Percentiles rank a stretch among this genome's conserved stretches.
Conservation (phyloP, 2,329 filamentous ascomycete genomes). For the Talaromyces sp. region DNA sequence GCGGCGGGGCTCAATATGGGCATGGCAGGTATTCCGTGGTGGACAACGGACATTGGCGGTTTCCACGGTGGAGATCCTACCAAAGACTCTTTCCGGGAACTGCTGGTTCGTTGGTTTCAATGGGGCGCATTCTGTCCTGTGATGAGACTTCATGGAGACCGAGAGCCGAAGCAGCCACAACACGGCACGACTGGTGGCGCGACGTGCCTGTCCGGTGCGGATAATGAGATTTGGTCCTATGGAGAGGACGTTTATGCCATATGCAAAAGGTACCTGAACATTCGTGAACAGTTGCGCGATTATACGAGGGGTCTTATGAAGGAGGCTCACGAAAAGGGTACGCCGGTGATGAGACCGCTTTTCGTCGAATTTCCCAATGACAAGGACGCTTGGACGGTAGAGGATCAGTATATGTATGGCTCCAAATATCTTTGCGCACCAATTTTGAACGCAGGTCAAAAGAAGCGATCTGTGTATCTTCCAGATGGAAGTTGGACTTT, state of each 20-base stretch:
- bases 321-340: constrained; percentile 57
- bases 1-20: constrained; percentile 64
- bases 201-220: constrained; percentile 46
- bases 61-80: constrained; percentile 63
- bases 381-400: constrained; percentile 52
- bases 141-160: constrained; percentile 63
- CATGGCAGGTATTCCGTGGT: constrained; percentile 62
- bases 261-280: constrained; percentile 55
- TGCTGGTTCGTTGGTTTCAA: constrained; percentile 66
- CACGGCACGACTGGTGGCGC: constrained; percentile 36
- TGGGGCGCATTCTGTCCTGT: constrained; percentile 66
- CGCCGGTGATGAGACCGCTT: constrained; percentile 58
- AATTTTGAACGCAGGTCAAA: constrained; percentile 50
- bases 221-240: constrained; percentile 65
- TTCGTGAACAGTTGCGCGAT: constrained; percentile 56
- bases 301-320: constrained; percentile 59
- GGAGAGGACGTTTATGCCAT: constrained; percentile 59
- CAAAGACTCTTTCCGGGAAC: constrained; percentile 56
- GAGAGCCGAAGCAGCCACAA: constrained; percentile 55
- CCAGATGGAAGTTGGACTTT: constrained; percentile 49
- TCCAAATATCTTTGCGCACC: constrained; percentile 57
- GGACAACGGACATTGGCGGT: constrained; percentile 68
- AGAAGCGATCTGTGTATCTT: constrained; percentile 50
- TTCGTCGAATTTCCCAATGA: constrained; percentile 64
- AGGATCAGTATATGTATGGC: constrained; percentile 63